Evolutionary conservation across 2,329 filamentous ascomycete genomes (phyloP).

Genomic region (Incumbomyces lentus): DNA sequence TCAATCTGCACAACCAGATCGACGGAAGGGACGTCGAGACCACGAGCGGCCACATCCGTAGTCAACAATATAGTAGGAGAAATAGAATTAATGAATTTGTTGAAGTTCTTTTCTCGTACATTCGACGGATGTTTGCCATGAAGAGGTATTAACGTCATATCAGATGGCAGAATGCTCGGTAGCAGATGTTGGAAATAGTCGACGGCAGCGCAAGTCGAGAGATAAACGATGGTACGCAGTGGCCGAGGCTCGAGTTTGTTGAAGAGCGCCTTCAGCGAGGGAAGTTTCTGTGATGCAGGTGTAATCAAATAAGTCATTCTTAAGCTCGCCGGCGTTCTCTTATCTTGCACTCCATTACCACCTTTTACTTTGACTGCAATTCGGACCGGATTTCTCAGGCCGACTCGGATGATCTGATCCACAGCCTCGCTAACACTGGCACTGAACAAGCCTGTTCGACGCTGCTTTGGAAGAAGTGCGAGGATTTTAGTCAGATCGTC

Average conservation of each 20-base stretch:
- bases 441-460: slow-evolving; percentile 86
- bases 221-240: slow-evolving; percentile 78
- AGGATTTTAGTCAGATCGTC: slow-evolving; percentile 69
- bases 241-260: slow-evolving; percentile 60
- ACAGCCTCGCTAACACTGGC: slow-evolving; percentile 94
- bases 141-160: slow-evolving; percentile 64
- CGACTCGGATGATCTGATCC: slow-evolving; percentile 82
- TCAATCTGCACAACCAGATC: slow-evolving; percentile 87
- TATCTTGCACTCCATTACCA: slow-evolving; percentile 63
- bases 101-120: slow-evolving; percentile 79
- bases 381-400: slow-evolving; percentile 86
- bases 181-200: slow-evolving; percentile 86
- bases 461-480: slow-evolving; percentile 75
- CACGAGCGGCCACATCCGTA: slow-evolving; percentile 82
- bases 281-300: slow-evolving; percentile 69
- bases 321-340: slow-evolving; percentile 78
- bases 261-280: slow-evolving; percentile 61
- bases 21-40: slow-evolving; percentile 83
- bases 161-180: slow-evolving; percentile 54
- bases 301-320: slow-evolving; percentile 76
- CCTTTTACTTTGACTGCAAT: slow-evolving; percentile 87
- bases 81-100: slow-evolving; percentile 63
- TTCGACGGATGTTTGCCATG: slow-evolving; percentile 88
- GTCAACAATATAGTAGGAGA: slow-evolving; percentile 75
- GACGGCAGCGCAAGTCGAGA: slow-evolving; percentile 87